phyloP scores from a whole-genome alignment of 2,329 filamentous ascomycete genomes.

The Scedosporium aurantiacum region DNA sequence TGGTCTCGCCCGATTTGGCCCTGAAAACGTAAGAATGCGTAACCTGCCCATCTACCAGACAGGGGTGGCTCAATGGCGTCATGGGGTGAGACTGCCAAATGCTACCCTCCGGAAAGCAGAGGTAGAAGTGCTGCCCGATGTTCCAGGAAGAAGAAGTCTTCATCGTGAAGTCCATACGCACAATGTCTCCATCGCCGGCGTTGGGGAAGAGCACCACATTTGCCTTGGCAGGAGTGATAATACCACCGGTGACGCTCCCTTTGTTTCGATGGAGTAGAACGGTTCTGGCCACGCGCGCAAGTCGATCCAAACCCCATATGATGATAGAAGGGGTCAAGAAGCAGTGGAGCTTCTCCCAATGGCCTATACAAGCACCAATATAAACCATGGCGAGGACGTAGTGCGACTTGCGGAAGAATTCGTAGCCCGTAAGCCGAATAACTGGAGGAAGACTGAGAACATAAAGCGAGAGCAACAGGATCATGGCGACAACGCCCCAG shows the following conservation, averaged over 20 bases:
- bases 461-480: conserved; percentile 49
- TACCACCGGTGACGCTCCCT: conserved; percentile 17
- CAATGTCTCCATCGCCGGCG: conserved; percentile 45
- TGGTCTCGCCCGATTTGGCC: conserved; percentile 49
- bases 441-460: conserved; percentile 44
- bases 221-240: conserved; percentile 10
- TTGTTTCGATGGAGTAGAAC: conserved; percentile 50
- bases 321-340: conserved; percentile 57
- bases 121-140: conserved; percentile 60
- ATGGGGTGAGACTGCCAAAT: conserved; percentile 67
- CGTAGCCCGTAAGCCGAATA: conserved; percentile 60
- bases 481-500: conserved; percentile 61
- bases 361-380: conserved; percentile 64
- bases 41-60: conserved; percentile 25
- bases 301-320: conserved; percentile 55
- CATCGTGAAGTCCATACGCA: conserved; percentile 56
- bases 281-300: conserved; percentile 44
- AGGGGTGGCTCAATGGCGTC: conserved; percentile 47
- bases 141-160: conserved; percentile 48
- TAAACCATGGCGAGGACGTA: conserved; percentile 65
- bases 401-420: conserved; percentile 65
- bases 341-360: conserved; percentile 58
- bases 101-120: conserved; percentile 54
- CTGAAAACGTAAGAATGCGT: conserved; percentile 47
- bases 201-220: conserved; percentile 42